Conservation (phyloP, 345 rosid species). For the Linum usitatissimum region DNA sequence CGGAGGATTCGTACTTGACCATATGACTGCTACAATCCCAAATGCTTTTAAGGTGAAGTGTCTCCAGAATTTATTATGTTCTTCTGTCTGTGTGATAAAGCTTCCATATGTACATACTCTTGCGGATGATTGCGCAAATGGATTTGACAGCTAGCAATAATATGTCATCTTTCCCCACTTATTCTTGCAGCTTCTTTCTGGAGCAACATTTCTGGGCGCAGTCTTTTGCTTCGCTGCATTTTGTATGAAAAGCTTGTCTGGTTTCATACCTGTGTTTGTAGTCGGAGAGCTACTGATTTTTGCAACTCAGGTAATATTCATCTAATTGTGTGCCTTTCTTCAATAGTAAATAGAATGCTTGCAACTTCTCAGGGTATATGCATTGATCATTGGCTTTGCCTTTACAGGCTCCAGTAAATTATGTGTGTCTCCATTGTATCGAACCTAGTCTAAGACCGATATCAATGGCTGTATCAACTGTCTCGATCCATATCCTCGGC, state of each 20-base stretch:
- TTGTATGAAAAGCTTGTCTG: conserved; percentile 1
- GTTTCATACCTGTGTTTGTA: conserved; percentile 3
- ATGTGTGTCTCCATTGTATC: conserved; percentile 6
- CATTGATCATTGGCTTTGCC: neutral
- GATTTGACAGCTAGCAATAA: neutral
- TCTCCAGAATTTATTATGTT: neutral
- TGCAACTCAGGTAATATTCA: conserved; percentile 7
- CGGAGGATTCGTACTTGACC: conserved; percentile 6
- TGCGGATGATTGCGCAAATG: neutral
- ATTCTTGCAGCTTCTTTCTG: conserved; percentile 7
- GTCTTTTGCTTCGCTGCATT: conserved; percentile 8
- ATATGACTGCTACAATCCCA: conserved; percentile 7
- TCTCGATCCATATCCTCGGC: conserved; percentile 7
- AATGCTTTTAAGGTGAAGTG: conserved; percentile 5
- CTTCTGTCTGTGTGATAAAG: neutral
- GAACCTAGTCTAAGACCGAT: conserved; percentile 8
- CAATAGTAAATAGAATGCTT: neutral
- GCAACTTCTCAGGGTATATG: neutral
- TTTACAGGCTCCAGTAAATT: conserved; percentile 1
- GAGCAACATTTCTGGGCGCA: conserved; percentile 6
- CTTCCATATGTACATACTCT: neutral
- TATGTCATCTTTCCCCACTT: neutral
- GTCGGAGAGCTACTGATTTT: conserved; percentile 9
- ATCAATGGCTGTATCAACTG: conserved; percentile 8
- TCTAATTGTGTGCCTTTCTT: neutral